These are phyloP conservation scores for Solanum bukasovii DNA, from an alignment of 257 asterid species.

Conservation along the genomic window DNA sequence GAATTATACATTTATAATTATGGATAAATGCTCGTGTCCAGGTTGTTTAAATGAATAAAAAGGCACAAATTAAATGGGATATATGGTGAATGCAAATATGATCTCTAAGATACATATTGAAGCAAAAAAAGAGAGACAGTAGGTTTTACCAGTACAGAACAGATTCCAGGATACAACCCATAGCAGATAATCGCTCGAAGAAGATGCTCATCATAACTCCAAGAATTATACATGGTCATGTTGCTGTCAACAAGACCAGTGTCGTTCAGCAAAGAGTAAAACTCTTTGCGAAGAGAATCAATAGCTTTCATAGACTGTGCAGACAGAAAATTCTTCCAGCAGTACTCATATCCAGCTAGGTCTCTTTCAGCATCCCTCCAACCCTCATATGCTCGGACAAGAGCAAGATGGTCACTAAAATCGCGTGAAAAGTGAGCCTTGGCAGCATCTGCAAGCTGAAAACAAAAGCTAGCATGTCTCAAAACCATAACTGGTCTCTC, in stretches of 20 bases:
- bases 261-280: constrained; percentile 71
- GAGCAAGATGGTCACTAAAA: constrained; percentile 88
- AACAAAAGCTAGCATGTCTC: background rate
- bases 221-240: constrained; percentile 44
- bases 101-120: background rate
- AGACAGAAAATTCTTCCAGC: constrained; percentile 94
- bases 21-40: background rate
- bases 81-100: background rate
- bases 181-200: constrained; percentile 74
- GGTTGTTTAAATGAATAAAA: background rate
- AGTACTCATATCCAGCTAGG: constrained; percentile 55
- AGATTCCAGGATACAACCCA: constrained; percentile 89
- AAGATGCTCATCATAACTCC: constrained; percentile 85
- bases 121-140: constrained; percentile 2
- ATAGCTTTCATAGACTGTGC: constrained; percentile 80
- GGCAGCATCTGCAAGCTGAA: constrained; percentile 95
- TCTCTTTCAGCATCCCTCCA: constrained; percentile 83
- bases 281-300: constrained; percentile 83
- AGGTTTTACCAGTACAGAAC: constrained; percentile 80
- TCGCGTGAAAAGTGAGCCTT: constrained; percentile 86
- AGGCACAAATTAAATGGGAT: background rate
- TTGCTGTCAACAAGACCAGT: constrained; percentile 88
- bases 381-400: constrained; percentile 84
- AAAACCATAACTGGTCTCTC: background rate
- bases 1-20: background rate